Percentiles rank a stretch among this genome's conserved stretches.
These are phyloP conservation scores for Tulasnella sp. DNA, from an alignment of 768 basidiomycete species.

Conservation along the genomic window DNA sequence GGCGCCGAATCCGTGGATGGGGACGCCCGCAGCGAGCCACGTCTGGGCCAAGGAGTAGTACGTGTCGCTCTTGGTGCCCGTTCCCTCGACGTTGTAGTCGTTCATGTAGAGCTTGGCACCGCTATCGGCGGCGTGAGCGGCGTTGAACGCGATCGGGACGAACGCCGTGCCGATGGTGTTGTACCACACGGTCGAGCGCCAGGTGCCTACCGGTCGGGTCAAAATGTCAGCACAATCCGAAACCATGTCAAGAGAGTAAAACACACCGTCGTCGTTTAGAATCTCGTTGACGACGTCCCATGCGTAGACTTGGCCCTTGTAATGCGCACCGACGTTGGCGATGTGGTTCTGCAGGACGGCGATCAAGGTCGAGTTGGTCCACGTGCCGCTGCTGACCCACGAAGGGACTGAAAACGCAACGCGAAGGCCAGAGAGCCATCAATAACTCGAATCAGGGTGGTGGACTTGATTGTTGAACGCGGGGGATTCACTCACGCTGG, in stretches of 20 bases:
- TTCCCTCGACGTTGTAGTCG: conserved; percentile 12
- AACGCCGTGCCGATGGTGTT: conserved; percentile 37
- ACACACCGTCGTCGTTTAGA: conserved; percentile 42
- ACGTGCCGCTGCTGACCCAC: conserved; percentile 4
- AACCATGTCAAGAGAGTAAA: background rate
- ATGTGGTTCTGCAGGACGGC: conserved; percentile 39
- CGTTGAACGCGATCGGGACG: conserved; percentile 34
- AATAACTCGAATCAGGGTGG: too few relatives aligned
- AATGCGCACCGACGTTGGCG: conserved; percentile 38
- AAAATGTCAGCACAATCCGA: background rate
- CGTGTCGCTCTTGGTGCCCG: conserved; percentile 43
- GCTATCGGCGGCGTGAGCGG: conserved; percentile 45
- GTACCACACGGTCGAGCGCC: conserved; percentile 43
- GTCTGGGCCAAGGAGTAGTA: conserved; percentile 42
- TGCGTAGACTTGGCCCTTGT: conserved; percentile 18
- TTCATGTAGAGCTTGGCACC: conserved; percentile 43
- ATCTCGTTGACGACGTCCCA: conserved; percentile 49
- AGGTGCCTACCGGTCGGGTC: conserved; percentile 19
- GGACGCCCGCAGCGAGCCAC: conserved; percentile 36
- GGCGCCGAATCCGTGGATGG: conserved; percentile 51
- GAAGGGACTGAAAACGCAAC: background rate
- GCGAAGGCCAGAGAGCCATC: too few relatives aligned
- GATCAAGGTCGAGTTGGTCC: conserved; percentile 15
- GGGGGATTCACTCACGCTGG: background rate
- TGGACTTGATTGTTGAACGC: background rate